A percentile compares a stretch with the other conserved stretches of the same genome.
These are phyloP conservation scores for Tuber magnatum DNA, from an alignment of 495 filamentous ascomycete genomes.

Conservation along the genomic window DNA sequence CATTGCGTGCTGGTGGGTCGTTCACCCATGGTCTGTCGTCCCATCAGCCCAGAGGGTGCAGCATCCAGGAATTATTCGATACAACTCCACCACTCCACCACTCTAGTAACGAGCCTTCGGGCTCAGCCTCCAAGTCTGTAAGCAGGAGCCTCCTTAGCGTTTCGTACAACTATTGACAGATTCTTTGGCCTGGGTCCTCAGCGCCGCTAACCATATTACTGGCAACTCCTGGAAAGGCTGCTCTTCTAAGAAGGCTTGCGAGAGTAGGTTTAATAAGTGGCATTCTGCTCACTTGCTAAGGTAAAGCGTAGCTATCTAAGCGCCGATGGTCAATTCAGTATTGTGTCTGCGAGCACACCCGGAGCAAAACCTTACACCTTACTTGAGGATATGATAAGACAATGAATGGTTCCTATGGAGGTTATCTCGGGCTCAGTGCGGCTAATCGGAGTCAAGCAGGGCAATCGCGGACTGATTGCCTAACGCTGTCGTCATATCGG, in stretches of 20 bases:
- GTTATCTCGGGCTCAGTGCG: not conserved
- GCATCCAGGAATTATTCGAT: not conserved
- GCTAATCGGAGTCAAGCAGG: not conserved
- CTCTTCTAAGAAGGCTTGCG: not conserved
- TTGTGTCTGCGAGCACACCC: not conserved
- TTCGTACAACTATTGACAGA: not conserved
- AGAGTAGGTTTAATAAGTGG: not conserved
- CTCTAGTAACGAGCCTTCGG: not conserved
- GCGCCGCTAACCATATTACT: not conserved
- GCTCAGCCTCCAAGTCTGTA: not conserved
- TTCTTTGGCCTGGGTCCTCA: not conserved
- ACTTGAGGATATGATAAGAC: not conserved
- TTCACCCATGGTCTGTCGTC: not conserved
- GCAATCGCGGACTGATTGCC: not conserved
- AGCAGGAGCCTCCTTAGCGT: not conserved
- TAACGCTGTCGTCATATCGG: not conserved
- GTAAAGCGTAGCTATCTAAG: not conserved
- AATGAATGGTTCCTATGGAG: not conserved
- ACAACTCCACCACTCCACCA: not conserved
- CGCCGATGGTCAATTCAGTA: not conserved
- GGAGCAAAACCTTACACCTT: not conserved
- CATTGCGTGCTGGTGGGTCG: not conserved
- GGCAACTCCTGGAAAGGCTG: not conserved
- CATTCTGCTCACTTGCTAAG: conserved; percentile 4
- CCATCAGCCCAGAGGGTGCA: not conserved